A percentile compares a stretch with the other conserved stretches of the same genome.
These are phyloP conservation scores for Acorus calamus DNA, from an alignment of 106 monocot genomes.

Conservation along the genomic window DNA sequence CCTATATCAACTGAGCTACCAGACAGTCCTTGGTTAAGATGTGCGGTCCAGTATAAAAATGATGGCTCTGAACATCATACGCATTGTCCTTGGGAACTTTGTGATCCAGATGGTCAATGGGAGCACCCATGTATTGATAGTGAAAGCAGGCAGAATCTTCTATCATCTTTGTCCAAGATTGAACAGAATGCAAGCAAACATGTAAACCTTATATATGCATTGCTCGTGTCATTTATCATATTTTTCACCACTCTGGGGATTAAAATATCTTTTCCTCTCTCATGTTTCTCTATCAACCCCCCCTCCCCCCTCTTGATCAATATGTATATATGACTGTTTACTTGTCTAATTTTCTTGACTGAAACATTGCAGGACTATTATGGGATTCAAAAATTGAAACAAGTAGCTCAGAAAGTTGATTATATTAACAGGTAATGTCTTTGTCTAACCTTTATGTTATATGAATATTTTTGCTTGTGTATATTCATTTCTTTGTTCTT, in stretches of 20 bases:
- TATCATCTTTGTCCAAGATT: slow-evolving; percentile 45
- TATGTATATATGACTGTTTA: neutral
- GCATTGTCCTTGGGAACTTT: slow-evolving; percentile 96
- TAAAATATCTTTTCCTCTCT: neutral
- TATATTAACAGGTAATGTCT: slow-evolving; percentile 67
- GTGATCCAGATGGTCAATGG: slow-evolving; percentile 62
- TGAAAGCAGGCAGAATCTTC: slow-evolving; percentile 22
- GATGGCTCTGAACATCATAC: slow-evolving; percentile 63
- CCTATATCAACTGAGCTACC: slow-evolving; percentile 70
- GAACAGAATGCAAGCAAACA: slow-evolving; percentile 28
- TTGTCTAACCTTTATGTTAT: too few species aligned
- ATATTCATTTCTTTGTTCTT: neutral
- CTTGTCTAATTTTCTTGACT: neutral
- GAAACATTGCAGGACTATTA: slow-evolving; percentile 44
- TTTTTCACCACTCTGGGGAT: neutral
- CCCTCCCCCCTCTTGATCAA: too few species aligned
- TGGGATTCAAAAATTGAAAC: slow-evolving; percentile 71
- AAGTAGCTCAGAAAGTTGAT: slow-evolving; percentile 69
- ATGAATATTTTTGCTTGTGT: too few species aligned
- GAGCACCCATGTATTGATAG: slow-evolving; percentile 73
- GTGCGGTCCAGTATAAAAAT: slow-evolving; percentile 60
- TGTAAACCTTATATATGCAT: slow-evolving; percentile 13
- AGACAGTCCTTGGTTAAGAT: slow-evolving; percentile 96
- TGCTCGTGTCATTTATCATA: too few species aligned
- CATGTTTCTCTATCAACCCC: neutral